Evolutionary conservation across 805 yeast species (phyloP).

Genomic region (Wickerhamiella qilinensis): DNA sequence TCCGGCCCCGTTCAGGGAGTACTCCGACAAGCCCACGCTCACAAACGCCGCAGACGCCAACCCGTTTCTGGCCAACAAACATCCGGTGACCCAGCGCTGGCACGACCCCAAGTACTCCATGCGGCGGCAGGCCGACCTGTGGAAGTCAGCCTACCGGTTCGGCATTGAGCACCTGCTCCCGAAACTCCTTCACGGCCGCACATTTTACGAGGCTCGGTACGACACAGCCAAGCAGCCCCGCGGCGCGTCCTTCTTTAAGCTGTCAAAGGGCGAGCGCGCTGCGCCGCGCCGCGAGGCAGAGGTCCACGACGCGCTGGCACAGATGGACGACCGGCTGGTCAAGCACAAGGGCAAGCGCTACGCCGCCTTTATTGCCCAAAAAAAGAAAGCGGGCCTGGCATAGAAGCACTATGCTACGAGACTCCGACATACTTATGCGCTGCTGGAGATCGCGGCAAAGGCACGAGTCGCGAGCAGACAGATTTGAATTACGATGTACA

Average conservation of each 20-base stretch:
- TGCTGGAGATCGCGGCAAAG: too few species aligned
- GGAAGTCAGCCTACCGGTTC: slow-evolving; percentile 62
- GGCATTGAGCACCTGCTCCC: slow-evolving; percentile 76
- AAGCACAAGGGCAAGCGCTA: slow-evolving; percentile 42
- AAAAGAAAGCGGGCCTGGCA: slow-evolving; percentile 7
- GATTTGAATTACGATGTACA: too few species aligned
- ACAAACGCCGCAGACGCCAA: slow-evolving; percentile 58
- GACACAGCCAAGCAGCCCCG: slow-evolving; percentile 50
- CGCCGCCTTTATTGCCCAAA: slow-evolving; percentile 7
- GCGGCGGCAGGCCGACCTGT: slow-evolving; percentile 69
- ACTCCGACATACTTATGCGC: too few species aligned
- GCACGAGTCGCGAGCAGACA: too few species aligned
- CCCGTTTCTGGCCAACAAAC: slow-evolving; percentile 75
- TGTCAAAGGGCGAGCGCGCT: slow-evolving; percentile 63
- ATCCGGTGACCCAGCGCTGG: slow-evolving; percentile 62
- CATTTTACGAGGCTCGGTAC: slow-evolving; percentile 67
- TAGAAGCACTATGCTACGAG: too few species aligned
- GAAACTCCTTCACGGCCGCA: slow-evolving; percentile 38
- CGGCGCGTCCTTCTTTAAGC: slow-evolving; percentile 67
- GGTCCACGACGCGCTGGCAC: slow-evolving; percentile 48
- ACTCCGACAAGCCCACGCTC: slow-evolving; percentile 46
- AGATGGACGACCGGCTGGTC: slow-evolving; percentile 49
- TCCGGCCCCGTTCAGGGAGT: slow-evolving; percentile 60
- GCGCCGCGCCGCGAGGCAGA: slow-evolving; percentile 35
- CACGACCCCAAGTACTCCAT: slow-evolving; percentile 66